Base-by-base conservation (phyloP, 306 rosid species). In the Acacia melanoxylon region DNA sequence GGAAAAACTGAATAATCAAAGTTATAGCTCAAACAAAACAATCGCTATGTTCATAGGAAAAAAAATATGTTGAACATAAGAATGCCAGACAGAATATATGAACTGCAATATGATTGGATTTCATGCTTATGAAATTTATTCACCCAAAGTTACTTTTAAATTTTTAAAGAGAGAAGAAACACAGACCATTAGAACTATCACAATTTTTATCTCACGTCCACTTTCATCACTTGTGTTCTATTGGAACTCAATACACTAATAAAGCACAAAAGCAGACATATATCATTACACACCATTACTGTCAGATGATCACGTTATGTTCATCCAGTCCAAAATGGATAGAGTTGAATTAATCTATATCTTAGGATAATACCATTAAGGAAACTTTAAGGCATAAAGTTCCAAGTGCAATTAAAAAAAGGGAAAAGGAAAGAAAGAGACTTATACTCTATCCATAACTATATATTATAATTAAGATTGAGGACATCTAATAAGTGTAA, bases 201-300 rank as follows among this genome's bases (percentile, higher is more conserved):
- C 73, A 78, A 62, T 68, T 68, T 76, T 51, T 51, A 75, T 72
- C 73, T 49, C 82, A 79, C 72, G 81, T 10, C 68, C 45, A 76
- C 80, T 70, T 27, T 51, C 72, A 78, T 81, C 81, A 73, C 82
- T 79, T 77, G 77, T 83, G 72, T 70, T 75, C 80, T 59, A 85
- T 90, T 77, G 89, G 92, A 89, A 89, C 90, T 90, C 58, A 82
- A 82, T 86, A 81, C 80, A 74, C 37, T 58, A 80, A 71, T 78
- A 87, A 87, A 87, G 72, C 51, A 68, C 27, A 45, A 75, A 75
- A 63, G 79, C 72, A 85, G 80, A 82, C 68, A 86, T 17, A 16
- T 75, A 16, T 75, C 80, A 83, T 83, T 81, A 79, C 78, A 78
- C 80, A 86, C 70, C 89, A 80, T 83, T 78, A 68, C 77, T 76